Base-by-base conservation (phyloP, 495 filamentous ascomycete genomes). In the Talaromyces liani region DNA sequence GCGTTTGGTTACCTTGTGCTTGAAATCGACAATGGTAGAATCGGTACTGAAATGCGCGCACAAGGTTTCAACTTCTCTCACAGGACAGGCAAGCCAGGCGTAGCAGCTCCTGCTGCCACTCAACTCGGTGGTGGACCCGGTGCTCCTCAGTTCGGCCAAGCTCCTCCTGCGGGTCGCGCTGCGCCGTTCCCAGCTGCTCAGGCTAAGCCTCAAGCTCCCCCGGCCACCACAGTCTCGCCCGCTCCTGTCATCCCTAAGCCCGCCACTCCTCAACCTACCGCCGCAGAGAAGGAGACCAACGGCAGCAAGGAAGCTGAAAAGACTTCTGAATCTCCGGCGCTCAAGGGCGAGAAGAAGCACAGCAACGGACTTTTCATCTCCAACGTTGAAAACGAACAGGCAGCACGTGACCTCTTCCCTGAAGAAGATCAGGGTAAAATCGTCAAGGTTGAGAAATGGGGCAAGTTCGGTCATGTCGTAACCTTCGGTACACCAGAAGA, bases 31-130 rank as follows among this genome's bases (percentile, higher is more conserved):
- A 87, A 87, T 69, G 94, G 94, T 24, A 83, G 95, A 49, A 99
- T 99, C 67, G 94, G 92, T 10, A 98, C 94, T 0, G 94, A 98
- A 75, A 99, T 98, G 93, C 85, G 91, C 65, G 95, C 94, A 12
- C 94, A 98, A 72, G 94, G 94, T 36, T 99, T 99, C 86, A 99
- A 99, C 82, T 99, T 99, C 72, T 89, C 95, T 36, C 95, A 99
- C 75, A 87, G 94, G 64, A 83, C 75, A 55, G 79, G 79, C 41
- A 83, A 83, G 71, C 76, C 77, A 62, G 67, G 68, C 57, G 60
- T 64, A 64, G 78, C 71, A 58, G 71, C 67, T 47, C 74, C 73
- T 60, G 79, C 75, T 61, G 70, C 71, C 59, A 77, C 65, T 22
- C 70, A 66, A 45, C 67, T 69, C 25, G 65, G 67, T 31, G 57